A percentile compares a stretch with the other conserved stretches of the same genome.
Evolutionary conservation across 768 basidiomycete species (phyloP).

Genomic region (Scleroderma bovista): DNA sequence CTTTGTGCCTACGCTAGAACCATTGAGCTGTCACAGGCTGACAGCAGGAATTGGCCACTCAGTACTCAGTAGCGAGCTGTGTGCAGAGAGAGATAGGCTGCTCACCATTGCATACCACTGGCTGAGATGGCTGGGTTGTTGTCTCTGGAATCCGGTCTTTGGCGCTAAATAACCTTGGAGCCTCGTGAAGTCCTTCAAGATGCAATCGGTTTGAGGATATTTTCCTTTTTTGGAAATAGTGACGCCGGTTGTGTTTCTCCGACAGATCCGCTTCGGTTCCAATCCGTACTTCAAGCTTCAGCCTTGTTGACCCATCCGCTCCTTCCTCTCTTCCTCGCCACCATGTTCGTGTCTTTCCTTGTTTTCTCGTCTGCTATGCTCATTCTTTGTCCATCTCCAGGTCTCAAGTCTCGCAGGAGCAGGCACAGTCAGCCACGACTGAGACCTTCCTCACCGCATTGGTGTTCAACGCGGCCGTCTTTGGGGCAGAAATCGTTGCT

Average conservation of each 20-base stretch:
- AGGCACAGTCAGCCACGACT: conserved; percentile 59
- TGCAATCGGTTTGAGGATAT: too few relatives aligned
- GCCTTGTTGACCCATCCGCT: not conserved
- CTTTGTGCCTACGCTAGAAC: too few relatives aligned
- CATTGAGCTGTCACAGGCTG: too few relatives aligned
- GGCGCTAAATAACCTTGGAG: too few relatives aligned
- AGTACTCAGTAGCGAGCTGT: too few relatives aligned
- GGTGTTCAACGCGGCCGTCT: conserved; percentile 72
- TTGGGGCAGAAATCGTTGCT: conserved; percentile 59
- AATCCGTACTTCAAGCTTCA: not conserved
- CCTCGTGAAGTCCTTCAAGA: too few relatives aligned
- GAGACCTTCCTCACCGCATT: conserved; percentile 80
- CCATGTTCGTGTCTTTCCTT: conserved; percentile 15
- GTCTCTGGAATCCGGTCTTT: too few relatives aligned
- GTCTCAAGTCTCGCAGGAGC: conserved; percentile 30
- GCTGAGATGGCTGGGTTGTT: too few relatives aligned
- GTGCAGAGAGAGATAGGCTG: too few relatives aligned
- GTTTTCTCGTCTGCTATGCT: not conserved
- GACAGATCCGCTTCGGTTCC: not conserved
- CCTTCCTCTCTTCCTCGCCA: not conserved
- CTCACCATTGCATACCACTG: too few relatives aligned
- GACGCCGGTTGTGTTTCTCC: too few relatives aligned
- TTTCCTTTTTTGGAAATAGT: too few relatives aligned
- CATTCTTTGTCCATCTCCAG: conserved; percentile 15
- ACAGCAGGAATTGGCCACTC: not conserved